phyloP scores from a whole-genome alignment of 2,329 filamentous ascomycete species.

The Akanthomyces lecanii region DNA sequence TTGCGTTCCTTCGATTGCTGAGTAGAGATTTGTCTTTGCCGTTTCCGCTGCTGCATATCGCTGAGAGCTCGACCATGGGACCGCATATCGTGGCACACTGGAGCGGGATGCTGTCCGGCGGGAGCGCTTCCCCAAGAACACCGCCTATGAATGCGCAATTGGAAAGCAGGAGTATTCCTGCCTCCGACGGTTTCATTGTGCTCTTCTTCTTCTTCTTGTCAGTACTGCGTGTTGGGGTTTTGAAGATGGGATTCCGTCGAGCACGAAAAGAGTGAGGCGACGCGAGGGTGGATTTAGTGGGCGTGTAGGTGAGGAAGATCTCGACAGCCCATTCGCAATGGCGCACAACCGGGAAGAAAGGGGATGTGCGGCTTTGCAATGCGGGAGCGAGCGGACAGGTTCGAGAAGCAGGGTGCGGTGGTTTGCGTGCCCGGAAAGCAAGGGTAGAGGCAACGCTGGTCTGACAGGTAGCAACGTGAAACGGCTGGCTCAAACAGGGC shows the following conservation, averaged over 20 bases:
- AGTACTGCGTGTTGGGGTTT: not conserved
- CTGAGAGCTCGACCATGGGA: conserved; percentile 39
- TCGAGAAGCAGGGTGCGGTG: not conserved
- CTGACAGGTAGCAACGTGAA: conserved; percentile 14
- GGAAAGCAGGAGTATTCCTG: conserved; percentile 26
- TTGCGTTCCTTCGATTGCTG: not conserved
- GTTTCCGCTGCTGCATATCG: conserved; percentile 28
- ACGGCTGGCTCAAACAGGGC: conserved; percentile 15
- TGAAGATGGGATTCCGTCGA: not conserved
- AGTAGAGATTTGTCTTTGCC: not conserved
- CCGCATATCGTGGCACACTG: conserved; percentile 40
- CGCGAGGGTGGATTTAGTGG: not conserved
- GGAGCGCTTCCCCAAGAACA: conserved; percentile 29
- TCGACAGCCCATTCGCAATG: not conserved
- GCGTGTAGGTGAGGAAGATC: not conserved
- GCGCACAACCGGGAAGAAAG: not conserved
- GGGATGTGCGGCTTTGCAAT: not conserved
- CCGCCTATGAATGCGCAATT: conserved; percentile 26
- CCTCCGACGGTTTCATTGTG: conserved; percentile 27
- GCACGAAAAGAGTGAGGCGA: not conserved
- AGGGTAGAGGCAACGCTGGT: conserved; percentile 3
- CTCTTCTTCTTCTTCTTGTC: not conserved
- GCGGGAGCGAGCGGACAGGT: not conserved
- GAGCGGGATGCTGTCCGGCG: conserved; percentile 34
- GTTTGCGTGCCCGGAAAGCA: not conserved